Evolutionary conservation across 495 filamentous ascomycete species (phyloP), one percentile per base, ranked within the genome.

Genomic region (Mytilinidion resinicola): DNA sequence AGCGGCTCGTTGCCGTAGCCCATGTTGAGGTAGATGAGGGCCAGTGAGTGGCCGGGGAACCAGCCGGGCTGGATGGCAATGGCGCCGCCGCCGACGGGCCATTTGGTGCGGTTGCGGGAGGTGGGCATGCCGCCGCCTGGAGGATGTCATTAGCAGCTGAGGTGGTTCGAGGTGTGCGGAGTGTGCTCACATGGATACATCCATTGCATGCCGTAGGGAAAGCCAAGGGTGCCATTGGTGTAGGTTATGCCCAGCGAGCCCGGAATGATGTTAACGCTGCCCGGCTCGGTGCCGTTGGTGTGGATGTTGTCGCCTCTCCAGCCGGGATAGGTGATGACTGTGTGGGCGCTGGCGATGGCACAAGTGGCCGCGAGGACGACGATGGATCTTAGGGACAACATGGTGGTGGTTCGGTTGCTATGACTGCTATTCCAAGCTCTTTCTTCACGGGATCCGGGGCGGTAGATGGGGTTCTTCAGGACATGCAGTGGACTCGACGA

Each of bases 201-300:
- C 92, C 93, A 97, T 76, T 96, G 88, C 89, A 96, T 92, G 74
- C 95, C 93, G 65, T 89, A 96, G 3, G 91, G 91, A 67, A 81
- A 95, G 6, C 73, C 67, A 52, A 30, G 7, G n/a, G 77, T 79
- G 15, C 48, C 49, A 65, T 71, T 64, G 48, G 68, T 61, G 56
- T 42, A 70, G n/a, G 77, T 78, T 0, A 75, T 69, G 17, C 71
- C 71, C 66, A 62, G 75, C 75, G 35, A 82, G 66, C 42, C 80
- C 74, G 54, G 76, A 55, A 11, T 73, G 36, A 46, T 77, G 65
- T 54, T 53, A 25, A 58, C 44, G 38, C 64, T 58, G 53, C 44
- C 57, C 4, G 62, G 57, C 17, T 51, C 36, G 60, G 81, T 81
- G 5, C 81, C 82, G 71, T 89, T 95, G 46, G 85, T 87, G 64